phyloP scores from a whole-genome alignment of 495 filamentous ascomycete species.

The Baudoinia panamericana region DNA sequence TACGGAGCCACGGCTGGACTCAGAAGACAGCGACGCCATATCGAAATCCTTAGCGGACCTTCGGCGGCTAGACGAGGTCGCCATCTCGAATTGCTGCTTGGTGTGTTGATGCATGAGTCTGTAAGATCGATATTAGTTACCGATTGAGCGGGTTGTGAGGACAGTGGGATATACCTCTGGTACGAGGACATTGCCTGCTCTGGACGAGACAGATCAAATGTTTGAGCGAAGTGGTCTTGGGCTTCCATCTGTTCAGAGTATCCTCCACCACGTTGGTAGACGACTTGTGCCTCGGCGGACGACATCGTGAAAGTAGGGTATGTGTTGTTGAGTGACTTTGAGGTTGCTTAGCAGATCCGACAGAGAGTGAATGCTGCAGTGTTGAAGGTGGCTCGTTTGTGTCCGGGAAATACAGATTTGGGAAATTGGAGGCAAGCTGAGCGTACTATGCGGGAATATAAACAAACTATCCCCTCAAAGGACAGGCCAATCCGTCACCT shows the following conservation, averaged over 20 bases:
- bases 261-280: conserved; percentile 16
- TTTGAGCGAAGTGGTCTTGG: conserved; percentile 25
- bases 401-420: neutral
- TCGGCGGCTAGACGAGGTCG: conserved; percentile 14
- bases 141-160: neutral
- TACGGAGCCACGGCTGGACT: conserved; percentile 7
- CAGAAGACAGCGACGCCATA: neutral
- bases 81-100: conserved; percentile 22
- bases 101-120: conserved; percentile 25
- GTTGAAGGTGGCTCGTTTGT: neutral
- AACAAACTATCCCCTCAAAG: neutral
- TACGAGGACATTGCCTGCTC: conserved; percentile 26
- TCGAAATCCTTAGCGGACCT: neutral
- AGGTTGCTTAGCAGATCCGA: neutral
- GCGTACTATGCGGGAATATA: neutral
- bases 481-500: neutral
- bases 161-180: conserved; percentile 17
- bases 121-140: neutral
- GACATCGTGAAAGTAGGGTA: conserved; percentile 7
- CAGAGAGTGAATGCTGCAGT: neutral
- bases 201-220: conserved; percentile 23
- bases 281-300: conserved; percentile 18
- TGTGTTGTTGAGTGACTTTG: neutral
- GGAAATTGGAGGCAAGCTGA: neutral
- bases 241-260: conserved; percentile 22